A percentile compares a stretch with the other conserved stretches of the same genome.
Evolutionary conservation across 768 basidiomycete genomes (phyloP).

Genomic region (Leucocoprinus sp.): DNA sequence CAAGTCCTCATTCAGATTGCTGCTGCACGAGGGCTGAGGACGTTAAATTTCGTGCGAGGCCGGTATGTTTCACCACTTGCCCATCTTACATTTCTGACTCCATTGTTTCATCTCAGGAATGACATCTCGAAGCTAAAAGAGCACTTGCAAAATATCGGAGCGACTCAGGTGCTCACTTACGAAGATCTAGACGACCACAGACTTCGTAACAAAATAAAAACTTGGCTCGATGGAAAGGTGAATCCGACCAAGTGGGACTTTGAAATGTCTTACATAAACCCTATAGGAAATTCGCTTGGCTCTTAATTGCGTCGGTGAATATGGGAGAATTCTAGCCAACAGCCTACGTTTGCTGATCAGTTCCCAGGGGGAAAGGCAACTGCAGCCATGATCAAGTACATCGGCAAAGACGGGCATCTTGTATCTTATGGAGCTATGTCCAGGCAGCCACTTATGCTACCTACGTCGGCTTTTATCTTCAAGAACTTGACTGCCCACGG

Average conservation of each 20-base stretch:
- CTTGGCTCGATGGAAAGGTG: slow-evolving; percentile 57
- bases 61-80: slow-evolving; percentile 32
- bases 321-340: no score
- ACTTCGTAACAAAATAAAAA: slow-evolving; percentile 44
- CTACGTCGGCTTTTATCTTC: slow-evolving; percentile 79
- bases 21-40: slow-evolving; percentile 58
- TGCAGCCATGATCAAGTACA: slow-evolving; percentile 55
- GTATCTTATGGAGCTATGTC: slow-evolving; percentile 92
- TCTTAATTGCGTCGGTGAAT: slow-evolving; percentile 43
- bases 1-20: slow-evolving; percentile 85
- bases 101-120: slow-evolving; percentile 31
- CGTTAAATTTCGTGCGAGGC: slow-evolving; percentile 74
- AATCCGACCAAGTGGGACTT: background rate
- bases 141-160: slow-evolving; percentile 55
- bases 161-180: slow-evolving; percentile 71
- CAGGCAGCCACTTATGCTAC: slow-evolving; percentile 67
- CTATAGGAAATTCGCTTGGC: slow-evolving; percentile 35
- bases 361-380: slow-evolving; percentile 53
- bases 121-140: slow-evolving; percentile 41
- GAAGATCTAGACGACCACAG: slow-evolving; percentile 58
- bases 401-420: slow-evolving; percentile 62
- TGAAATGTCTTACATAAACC: background rate
- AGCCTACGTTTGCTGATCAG: no score
- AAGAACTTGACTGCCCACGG: slow-evolving; percentile 70
- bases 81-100: background rate